These are phyloP conservation scores for Raddia distichophylla DNA, from an alignment of 176 grass and related monocot species.

Conservation along the genomic window DNA sequence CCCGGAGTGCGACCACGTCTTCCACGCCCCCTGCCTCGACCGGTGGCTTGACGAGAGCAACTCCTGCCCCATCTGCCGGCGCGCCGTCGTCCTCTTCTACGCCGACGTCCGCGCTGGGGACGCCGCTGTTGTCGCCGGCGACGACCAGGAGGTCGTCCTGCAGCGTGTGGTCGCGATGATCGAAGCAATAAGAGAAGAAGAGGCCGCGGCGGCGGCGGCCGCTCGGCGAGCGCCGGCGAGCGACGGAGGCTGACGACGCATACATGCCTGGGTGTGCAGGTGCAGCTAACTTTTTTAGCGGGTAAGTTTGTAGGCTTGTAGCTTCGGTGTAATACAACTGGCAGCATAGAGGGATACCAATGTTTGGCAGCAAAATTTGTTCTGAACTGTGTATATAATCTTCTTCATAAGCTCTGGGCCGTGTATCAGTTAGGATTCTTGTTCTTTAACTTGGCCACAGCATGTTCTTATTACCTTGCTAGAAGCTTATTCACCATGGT, in stretches of 20 bases:
- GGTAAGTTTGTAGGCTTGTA: conserved; percentile 39
- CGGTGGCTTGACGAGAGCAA: conserved; percentile 61
- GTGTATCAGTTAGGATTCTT: neutral
- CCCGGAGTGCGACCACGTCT: conserved; percentile 63
- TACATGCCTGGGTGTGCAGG: conserved; percentile 15
- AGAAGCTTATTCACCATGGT: neutral
- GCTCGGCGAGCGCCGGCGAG: conserved; percentile 8
- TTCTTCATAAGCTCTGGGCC: neutral
- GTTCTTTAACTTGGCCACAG: neutral
- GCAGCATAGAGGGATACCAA: neutral
- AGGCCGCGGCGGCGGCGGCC: conserved; percentile 29
- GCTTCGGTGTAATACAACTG: neutral
- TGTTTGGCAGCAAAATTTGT: neutral
- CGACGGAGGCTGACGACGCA: conserved; percentile 15
- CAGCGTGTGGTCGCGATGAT: conserved; percentile 58
- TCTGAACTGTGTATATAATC: conserved; percentile 20
- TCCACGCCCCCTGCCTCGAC: conserved; percentile 73
- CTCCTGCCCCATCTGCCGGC: conserved; percentile 73
- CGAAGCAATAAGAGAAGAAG: conserved; percentile 47
- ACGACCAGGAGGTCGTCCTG: conserved; percentile 53
- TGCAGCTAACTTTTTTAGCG: conserved; percentile 44
- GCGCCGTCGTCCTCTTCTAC: conserved; percentile 47
- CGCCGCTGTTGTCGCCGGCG: neutral
- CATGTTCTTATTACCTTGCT: neutral
- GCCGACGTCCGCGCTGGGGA: conserved; percentile 1